phyloP scores from a whole-genome alignment of 106 monocot genomes.

The Dendrobium catenatum region DNA sequence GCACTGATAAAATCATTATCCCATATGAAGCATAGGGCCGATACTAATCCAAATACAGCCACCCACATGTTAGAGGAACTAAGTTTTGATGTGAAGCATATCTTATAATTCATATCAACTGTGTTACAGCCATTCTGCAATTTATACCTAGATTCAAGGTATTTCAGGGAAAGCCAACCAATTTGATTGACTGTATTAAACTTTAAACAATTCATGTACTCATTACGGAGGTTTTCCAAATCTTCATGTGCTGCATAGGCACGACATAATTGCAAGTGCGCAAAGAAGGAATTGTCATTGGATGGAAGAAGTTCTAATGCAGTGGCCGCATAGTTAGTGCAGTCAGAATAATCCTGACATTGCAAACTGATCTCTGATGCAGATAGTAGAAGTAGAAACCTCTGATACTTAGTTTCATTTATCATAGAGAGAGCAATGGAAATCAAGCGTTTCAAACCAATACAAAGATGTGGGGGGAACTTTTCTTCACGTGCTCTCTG shows the following conservation, averaged over 20 bases:
- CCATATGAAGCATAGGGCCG: slow-evolving; percentile 48
- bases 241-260: slow-evolving; percentile 47
- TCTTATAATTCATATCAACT: slow-evolving; percentile 28
- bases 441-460: slow-evolving; percentile 48
- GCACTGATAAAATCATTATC: slow-evolving; percentile 54
- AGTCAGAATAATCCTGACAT: slow-evolving; percentile 37
- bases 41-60: slow-evolving; percentile 48
- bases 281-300: slow-evolving; percentile 45
- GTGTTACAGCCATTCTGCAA: slow-evolving; percentile 23
- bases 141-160: slow-evolving; percentile 62
- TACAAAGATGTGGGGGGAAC: slow-evolving; percentile 49
- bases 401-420: slow-evolving; percentile 34
- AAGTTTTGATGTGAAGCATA: slow-evolving; percentile 17
- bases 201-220: slow-evolving; percentile 68
- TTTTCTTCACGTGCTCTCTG: slow-evolving; percentile 83
- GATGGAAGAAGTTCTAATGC: slow-evolving; percentile 35
- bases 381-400: slow-evolving; percentile 54
- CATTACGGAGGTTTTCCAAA: slow-evolving; percentile 30
- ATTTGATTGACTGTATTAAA: slow-evolving; percentile 46
- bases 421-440: slow-evolving; percentile 22
- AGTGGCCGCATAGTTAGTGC: slow-evolving; percentile 25
- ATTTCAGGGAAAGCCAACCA: slow-evolving; percentile 74
- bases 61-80: slow-evolving; percentile 39
- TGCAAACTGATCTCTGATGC: slow-evolving; percentile 84
- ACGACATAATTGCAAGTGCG: slow-evolving; percentile 82